These are phyloP conservation scores for Leccinum subgranulosum DNA, from an alignment of 768 basidiomycete species.

Conservation along the genomic window DNA sequence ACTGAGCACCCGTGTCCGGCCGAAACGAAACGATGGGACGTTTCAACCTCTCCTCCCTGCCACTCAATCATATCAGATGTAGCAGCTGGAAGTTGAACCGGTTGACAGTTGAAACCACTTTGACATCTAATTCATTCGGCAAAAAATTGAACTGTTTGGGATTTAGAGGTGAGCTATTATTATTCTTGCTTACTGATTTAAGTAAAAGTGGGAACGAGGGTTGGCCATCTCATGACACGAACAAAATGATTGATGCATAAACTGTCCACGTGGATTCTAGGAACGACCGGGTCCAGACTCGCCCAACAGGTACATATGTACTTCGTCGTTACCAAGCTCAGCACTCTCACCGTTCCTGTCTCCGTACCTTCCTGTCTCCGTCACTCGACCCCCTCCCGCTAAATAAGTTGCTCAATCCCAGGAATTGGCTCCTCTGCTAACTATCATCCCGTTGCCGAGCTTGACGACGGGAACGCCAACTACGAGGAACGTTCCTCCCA, in stretches of 20 bases:
- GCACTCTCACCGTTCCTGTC: too few species aligned
- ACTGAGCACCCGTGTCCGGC: background rate
- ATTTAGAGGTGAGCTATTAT: background rate
- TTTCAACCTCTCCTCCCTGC: background rate
- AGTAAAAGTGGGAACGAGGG: background rate
- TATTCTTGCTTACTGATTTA: background rate
- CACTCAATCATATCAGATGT: background rate
- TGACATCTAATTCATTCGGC: background rate
- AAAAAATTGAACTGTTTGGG: background rate
- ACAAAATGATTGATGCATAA: background rate
- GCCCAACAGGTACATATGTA: background rate
- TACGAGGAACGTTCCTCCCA: too few species aligned
- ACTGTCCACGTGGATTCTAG: background rate
- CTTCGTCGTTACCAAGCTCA: background rate
- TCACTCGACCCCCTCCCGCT: too few species aligned
- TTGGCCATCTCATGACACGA: background rate
- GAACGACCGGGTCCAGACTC: background rate
- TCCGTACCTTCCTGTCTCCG: too few species aligned
- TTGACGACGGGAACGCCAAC: too few species aligned
- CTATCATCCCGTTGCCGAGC: too few species aligned
- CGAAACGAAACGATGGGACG: background rate
- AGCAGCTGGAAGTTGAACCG: background rate
- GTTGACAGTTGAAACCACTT: background rate
- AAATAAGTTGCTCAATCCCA: too few species aligned
- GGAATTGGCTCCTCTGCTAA: too few species aligned